Evolutionary conservation across 768 basidiomycete genomes (phyloP).

Genomic region (Kwoniella sp.): DNA sequence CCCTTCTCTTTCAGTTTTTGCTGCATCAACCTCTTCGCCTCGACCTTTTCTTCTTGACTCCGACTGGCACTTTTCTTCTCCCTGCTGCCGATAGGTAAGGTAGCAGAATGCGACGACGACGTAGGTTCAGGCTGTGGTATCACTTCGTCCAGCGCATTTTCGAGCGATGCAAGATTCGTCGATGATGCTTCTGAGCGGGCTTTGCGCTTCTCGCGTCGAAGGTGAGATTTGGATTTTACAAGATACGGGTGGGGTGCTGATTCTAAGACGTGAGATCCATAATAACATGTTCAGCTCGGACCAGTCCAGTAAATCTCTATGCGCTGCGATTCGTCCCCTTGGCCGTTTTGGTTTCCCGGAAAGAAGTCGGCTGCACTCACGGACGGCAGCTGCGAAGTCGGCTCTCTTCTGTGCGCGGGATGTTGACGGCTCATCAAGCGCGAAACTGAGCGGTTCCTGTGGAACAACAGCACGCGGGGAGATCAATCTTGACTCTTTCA

Average conservation of each 20-base stretch:
- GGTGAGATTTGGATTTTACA: constrained; percentile 36
- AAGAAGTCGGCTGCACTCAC: constrained; percentile 1
- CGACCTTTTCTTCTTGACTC: background rate
- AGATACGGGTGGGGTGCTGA: constrained; percentile 44
- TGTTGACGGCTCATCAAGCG: constrained; percentile 6
- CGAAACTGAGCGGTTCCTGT: constrained; percentile 5
- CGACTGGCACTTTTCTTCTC: constrained; percentile 7
- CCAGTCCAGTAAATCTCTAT: too few relatives aligned
- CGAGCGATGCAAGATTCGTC: constrained; percentile 32
- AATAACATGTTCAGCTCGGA: too few relatives aligned
- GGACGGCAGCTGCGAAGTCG: constrained; percentile 8
- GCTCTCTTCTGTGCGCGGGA: constrained; percentile 9
- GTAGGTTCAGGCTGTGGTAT: constrained; percentile 10
- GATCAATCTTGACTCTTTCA: background rate
- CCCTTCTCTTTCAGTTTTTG: constrained; percentile 22
- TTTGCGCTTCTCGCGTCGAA: constrained; percentile 48
- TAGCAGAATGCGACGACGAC: constrained; percentile 11
- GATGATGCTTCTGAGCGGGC: constrained; percentile 38
- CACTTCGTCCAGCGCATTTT: constrained; percentile 26
- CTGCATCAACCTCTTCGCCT: background rate
- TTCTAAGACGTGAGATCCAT: background rate
- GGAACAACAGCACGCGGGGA: background rate
- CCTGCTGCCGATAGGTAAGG: constrained; percentile 15
- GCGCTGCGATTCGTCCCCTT: background rate
- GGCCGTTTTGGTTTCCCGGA: too few relatives aligned